Conservation (phyloP, 1,284 basidiomycete genomes). For the Malassezia obtusa region DNA sequence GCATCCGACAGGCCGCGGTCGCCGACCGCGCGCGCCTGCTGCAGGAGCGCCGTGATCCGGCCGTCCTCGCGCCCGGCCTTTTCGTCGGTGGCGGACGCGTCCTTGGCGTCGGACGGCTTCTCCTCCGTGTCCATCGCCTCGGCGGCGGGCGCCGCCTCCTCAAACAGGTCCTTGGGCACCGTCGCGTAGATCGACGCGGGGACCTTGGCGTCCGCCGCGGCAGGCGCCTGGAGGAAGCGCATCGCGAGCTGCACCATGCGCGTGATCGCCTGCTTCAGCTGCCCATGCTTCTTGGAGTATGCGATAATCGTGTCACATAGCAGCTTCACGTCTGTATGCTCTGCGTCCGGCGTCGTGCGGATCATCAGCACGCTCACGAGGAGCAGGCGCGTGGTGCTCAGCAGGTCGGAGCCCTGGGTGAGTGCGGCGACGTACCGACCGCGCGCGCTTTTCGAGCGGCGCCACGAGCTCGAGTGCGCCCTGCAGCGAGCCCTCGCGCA, state of each 20-base stretch:
- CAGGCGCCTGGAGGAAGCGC: constrained; percentile 34
- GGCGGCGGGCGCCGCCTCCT: constrained; percentile 16
- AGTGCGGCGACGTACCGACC: constrained; percentile 62
- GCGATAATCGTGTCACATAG: constrained; percentile 31
- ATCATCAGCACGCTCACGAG: constrained; percentile 56
- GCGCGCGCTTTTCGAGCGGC: constrained; percentile 82
- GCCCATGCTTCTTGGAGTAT: constrained; percentile 86
- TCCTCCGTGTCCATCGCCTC: constrained; percentile 2
- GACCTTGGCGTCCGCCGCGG: constrained; percentile 14
- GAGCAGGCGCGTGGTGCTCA: constrained; percentile 77
- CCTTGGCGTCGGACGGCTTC: background rate
- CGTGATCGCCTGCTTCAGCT: constrained; percentile 80
- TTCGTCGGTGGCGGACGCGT: constrained; percentile 26
- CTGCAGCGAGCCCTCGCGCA: background rate
- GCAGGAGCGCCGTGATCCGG: constrained; percentile 29
- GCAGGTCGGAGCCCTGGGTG: constrained; percentile 73
- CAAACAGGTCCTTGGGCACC: constrained; percentile 15
- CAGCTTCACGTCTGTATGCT: constrained; percentile 28
- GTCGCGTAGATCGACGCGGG: constrained; percentile 13
- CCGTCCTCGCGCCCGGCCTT: constrained; percentile 35
- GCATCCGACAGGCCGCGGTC: constrained; percentile 26
- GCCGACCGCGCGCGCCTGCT: constrained; percentile 30
- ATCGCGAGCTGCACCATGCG: constrained; percentile 60
- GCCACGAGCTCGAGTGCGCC: constrained; percentile 80
- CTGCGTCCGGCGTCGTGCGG: constrained; percentile 23